Conservation (phyloP, 2,329 filamentous ascomycete genomes). For the Penicillium aurantiogriseum region DNA sequence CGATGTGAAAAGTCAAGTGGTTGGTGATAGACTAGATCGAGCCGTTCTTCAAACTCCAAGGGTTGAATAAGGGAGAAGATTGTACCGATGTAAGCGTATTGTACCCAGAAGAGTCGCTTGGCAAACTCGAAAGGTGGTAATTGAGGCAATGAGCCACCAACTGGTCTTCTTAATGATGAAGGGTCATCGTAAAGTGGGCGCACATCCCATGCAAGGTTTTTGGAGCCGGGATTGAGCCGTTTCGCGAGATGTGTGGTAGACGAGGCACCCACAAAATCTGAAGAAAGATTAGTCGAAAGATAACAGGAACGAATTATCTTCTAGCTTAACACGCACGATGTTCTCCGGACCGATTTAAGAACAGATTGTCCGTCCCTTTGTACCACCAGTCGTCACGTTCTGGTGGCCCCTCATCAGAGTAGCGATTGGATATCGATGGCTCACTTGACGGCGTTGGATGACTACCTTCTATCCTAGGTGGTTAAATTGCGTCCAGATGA, state of each 20-base stretch:
- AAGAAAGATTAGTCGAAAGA: background rate
- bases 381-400: constrained; percentile 44
- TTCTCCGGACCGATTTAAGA: constrained; percentile 38
- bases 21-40: constrained; percentile 47
- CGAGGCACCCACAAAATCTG: constrained; percentile 37
- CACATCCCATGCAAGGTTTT: constrained; percentile 38
- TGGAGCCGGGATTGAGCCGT: constrained; percentile 34
- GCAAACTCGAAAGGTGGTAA: constrained; percentile 54
- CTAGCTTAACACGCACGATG: constrained; percentile 25
- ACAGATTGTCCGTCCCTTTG: constrained; percentile 36
- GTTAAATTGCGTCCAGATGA: background rate
- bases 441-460: constrained; percentile 9
- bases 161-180: constrained; percentile 30
- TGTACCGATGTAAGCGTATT: constrained; percentile 58
- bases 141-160: constrained; percentile 33
- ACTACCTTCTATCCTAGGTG: background rate
- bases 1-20: constrained; percentile 45
- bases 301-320: background rate
- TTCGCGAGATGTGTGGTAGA: constrained; percentile 38
- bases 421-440: constrained; percentile 18
- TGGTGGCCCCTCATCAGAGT: constrained; percentile 21
- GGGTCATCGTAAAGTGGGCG: constrained; percentile 38
- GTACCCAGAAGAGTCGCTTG: constrained; percentile 51
- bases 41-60: constrained; percentile 47
- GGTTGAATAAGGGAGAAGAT: constrained; percentile 56